Percentiles rank a stretch among this genome's conserved stretches.
Conservation (phyloP, 2,329 filamentous ascomycete species). For the Metarhizium guizhouense region DNA sequence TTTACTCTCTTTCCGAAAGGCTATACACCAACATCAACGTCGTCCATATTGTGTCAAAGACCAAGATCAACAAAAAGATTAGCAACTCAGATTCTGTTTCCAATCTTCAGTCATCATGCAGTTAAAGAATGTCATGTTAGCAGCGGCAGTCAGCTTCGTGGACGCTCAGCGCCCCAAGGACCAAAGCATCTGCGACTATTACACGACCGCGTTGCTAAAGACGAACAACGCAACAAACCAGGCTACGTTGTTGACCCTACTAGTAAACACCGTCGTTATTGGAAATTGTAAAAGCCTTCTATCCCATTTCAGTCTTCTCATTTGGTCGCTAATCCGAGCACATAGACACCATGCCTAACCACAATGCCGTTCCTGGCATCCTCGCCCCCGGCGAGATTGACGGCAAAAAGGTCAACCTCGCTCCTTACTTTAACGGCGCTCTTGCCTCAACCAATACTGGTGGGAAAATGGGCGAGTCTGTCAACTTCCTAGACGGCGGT, state of each 20-base stretch:
- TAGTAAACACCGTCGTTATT: constrained; percentile 56
- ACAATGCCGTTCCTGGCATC: constrained; percentile 49
- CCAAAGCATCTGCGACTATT: constrained; percentile 53
- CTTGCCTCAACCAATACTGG: constrained; percentile 45
- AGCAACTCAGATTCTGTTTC: too few species aligned
- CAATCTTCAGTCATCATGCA: constrained; percentile 13
- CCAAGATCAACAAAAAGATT: too few species aligned
- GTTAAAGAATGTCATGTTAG: constrained; percentile 13
- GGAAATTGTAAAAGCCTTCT: constrained; percentile 39
- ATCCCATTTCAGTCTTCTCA: constrained; percentile 6
- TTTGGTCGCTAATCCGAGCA: not conserved
- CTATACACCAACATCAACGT: too few species aligned
- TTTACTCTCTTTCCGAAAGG: too few species aligned
- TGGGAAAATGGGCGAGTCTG: constrained; percentile 29
- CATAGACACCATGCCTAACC: constrained; percentile 42
- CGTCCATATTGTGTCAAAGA: too few species aligned
- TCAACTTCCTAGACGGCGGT: constrained; percentile 55
- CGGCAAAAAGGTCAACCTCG: constrained; percentile 43
- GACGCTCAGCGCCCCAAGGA: constrained; percentile 38
- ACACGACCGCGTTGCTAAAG: constrained; percentile 49
- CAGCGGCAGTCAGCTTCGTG: constrained; percentile 11
- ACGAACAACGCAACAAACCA: constrained; percentile 53
- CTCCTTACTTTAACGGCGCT: constrained; percentile 49
- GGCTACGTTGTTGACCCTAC: constrained; percentile 41
- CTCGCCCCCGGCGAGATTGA: constrained; percentile 40